Base-by-base conservation (phyloP, 805 yeast genomes). In the Metschnikowia peoriensis region DNA sequence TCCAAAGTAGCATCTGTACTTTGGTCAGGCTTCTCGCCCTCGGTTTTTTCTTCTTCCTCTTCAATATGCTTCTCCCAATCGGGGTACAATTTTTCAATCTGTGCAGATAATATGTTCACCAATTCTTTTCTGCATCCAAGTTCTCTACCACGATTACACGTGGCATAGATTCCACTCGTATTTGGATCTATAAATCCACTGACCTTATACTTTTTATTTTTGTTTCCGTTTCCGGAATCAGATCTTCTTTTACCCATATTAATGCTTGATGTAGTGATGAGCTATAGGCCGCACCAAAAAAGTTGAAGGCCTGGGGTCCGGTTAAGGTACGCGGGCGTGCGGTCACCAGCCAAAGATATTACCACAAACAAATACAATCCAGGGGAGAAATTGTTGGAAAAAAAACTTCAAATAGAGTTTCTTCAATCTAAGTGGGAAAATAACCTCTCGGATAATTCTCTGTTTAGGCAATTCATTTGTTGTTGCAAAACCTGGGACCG, bases 141-240 rank as follows among this genome's bases (percentile, higher is more conserved):
- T 66, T 94, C 99, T 53, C 85, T 83, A 38, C 87, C 86, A 60
- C 97, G 78, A 46, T 83, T 81, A 68, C 97, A 93, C 0, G 98
- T 88, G 11, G 91, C 96, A 68, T 88, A 94, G 0, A 94, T 77
- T 0, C 99, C 99, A 38, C 85, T 73, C 50, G 94, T 88, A 39
- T 86, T 86, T 0, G 97, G 96, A 62, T 92, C 97, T 16, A 92
- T 68, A 49, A 82, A 72, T 8, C 82, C 82, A 2, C 72, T 63
- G 16, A 76, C 72, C 59, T 80, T 81, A 67, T 73, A 81, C 67
- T 74, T 71, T 64, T 75, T 77, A 62, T 61, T 58, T 42, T 58
- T 58, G 39, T 66, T 63, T 8, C 66, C 67, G 17, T 63, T 65
- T 22, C 58, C 61, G 39, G 56, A 59, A 56, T 73, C 69, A 41